Base-by-base conservation (phyloP, 495 filamentous ascomycete species). In the Glonium stellatum region DNA sequence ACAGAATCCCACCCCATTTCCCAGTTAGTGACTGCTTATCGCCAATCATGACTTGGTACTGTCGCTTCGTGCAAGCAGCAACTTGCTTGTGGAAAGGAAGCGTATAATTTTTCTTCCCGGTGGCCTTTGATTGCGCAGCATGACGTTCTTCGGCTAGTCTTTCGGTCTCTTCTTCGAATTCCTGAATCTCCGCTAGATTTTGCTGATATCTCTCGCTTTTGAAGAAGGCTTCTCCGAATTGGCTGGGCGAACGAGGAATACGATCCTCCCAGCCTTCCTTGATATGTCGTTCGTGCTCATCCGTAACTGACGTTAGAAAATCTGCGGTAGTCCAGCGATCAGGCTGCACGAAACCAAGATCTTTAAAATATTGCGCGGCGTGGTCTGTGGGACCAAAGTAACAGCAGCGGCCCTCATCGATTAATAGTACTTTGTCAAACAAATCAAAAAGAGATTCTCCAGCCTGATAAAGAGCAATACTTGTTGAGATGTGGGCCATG, bases 401-500 rank as follows among this genome's bases (percentile, higher is more conserved):
- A 21, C 79, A 76, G 55, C 82, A 82, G 53, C 78, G 78, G 6
- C 87, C 87, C 55, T 85, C 80, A 60, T 89, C 79, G 18, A 89
- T 82, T 5, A 89, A 71, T 13, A 88, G 69, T 0, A 88, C 83
- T 61, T 89, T 88, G 64, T 89, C 85, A 59, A 88, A 88, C 1
- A 84, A 75, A 31, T 87, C 78, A 64, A 84, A 89, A 4, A 90
- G 70, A 50, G 77, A 81, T 57, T 89, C 84, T 0, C 84, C 84
- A 0, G 86, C 86, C 69, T 90, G 87, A 61, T 90, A 90, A 3
- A 90, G 74, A 10, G 84, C 83, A 36, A 88, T 83, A 5, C 78
- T 65, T 0, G 83, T 84, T 0, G 83, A 82, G 5, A 82, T 79
- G 47, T 81, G 70, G 1, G 80, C 76, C 70, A 85, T 84, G 60